A percentile compares a stretch with the other conserved stretches of the same genome.
Conservation (phyloP, 2,329 filamentous ascomycete species). For the Pseudocercospora musae region DNA sequence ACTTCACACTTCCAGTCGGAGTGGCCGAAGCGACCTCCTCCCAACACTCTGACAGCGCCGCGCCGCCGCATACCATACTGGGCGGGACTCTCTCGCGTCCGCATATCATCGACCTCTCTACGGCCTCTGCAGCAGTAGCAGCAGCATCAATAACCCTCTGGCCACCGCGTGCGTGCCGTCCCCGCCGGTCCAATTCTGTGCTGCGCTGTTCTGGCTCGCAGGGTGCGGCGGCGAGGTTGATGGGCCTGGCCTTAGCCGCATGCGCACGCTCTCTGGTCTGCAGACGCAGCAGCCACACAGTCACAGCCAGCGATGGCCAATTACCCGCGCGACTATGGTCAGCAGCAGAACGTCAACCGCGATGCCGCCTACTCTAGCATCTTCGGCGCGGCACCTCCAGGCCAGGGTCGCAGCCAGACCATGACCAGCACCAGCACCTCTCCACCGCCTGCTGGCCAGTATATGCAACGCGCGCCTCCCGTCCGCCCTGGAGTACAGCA, state of each 20-base stretch:
- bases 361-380: slow-evolving; percentile 96
- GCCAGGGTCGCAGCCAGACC: slow-evolving; percentile 82
- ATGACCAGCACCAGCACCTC: slow-evolving; percentile 78
- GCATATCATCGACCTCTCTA: neutral
- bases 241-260: slow-evolving; percentile 1
- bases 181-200: neutral
- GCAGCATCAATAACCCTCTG: neutral
- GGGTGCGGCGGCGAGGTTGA: slow-evolving; percentile 1
- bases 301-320: slow-evolving; percentile 53
- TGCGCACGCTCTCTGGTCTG: neutral
- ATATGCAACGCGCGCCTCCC: slow-evolving; percentile 61
- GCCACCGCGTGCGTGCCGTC: neutral
- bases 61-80: neutral
- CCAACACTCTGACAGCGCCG: neutral
- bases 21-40: neutral
- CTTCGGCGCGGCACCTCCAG: slow-evolving; percentile 79
- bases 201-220: neutral
- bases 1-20: neutral
- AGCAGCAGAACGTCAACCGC: slow-evolving; percentile 43
- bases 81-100: neutral
- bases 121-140: neutral
- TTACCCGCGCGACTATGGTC: slow-evolving; percentile 56
- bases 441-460: slow-evolving; percentile 46
- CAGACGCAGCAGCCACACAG: neutral
- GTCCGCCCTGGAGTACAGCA: slow-evolving; percentile 45